phyloP scores from a whole-genome alignment of 257 asterid species.

The Fraxinus anomala region DNA sequence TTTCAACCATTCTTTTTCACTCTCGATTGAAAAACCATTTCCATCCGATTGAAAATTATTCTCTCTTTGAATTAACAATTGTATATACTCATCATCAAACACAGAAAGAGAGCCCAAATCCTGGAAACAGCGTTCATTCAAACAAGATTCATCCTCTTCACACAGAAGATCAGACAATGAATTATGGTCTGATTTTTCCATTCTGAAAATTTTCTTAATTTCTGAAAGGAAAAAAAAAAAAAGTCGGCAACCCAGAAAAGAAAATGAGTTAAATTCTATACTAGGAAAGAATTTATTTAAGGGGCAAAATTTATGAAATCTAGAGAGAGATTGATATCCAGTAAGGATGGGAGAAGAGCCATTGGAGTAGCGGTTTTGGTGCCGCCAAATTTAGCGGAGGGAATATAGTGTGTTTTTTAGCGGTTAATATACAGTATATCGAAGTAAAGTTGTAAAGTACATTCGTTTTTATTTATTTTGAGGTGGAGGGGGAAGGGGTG shows the following conservation, averaged over 20 bases:
- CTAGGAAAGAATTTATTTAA: not conserved
- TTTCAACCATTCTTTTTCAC: constrained; percentile 24
- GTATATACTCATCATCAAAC: not conserved
- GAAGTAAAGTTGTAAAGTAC: not conserved
- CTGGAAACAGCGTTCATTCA: constrained; percentile 10
- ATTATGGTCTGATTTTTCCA: constrained; percentile 26
- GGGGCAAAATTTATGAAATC: constrained; percentile 30
- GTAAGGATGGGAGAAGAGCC: constrained; percentile 10
- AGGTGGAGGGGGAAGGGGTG: no score
- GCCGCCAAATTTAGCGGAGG: constrained; percentile 49
- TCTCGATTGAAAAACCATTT: constrained; percentile 13
- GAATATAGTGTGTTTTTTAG: constrained; percentile 20
- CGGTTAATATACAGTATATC: not conserved
- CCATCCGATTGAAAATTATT: constrained; percentile 8
- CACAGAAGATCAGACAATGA: constrained; percentile 40
- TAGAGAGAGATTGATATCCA: constrained; percentile 22
- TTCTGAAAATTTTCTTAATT: not conserved
- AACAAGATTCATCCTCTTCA: constrained; percentile 35
- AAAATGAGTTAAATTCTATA: not conserved
- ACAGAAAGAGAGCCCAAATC: constrained; percentile 28
- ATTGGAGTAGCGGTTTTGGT: constrained; percentile 30
- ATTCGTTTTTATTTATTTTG: no score
- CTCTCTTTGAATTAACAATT: constrained; percentile 29
- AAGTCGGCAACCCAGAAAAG: not conserved
- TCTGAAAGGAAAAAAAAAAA: not conserved